Evolutionary conservation across 2,329 filamentous ascomycete genomes (phyloP).

Genomic region (Talaromyces sp.): DNA sequence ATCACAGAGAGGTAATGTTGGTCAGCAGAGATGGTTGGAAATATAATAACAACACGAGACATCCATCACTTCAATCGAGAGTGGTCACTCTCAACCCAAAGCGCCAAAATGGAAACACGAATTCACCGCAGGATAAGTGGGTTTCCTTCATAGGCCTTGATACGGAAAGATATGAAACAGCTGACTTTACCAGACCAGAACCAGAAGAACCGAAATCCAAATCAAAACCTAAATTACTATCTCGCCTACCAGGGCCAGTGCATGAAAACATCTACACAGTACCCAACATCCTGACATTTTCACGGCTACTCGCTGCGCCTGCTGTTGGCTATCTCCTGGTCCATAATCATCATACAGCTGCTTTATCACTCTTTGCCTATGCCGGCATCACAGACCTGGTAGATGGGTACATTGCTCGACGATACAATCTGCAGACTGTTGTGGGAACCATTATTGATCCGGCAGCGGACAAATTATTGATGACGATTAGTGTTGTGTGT

Average conservation of each 20-base stretch:
- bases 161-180: neutral
- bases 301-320: constrained; percentile 76
- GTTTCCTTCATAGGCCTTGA: neutral
- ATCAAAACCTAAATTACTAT: constrained; percentile 28
- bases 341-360: constrained; percentile 71
- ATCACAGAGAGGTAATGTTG: neutral
- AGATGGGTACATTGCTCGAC: constrained; percentile 88
- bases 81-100: neutral
- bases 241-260: constrained; percentile 23
- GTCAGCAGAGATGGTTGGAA: neutral
- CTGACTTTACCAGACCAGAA: neutral
- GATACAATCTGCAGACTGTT: constrained; percentile 83
- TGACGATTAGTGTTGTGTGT: constrained; percentile 86
- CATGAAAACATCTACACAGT: constrained; percentile 95
- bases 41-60: neutral
- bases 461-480: constrained; percentile 93
- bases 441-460: constrained; percentile 93
- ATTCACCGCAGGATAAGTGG: constrained; percentile 1
- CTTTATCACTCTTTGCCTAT: constrained; percentile 82
- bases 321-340: constrained; percentile 84
- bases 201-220: neutral
- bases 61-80: neutral
- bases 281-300: constrained; percentile 89
- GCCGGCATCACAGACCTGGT: constrained; percentile 87
- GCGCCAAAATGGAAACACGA: constrained; percentile 4